Percentiles rank a stretch among this genome's conserved stretches.
Conservation (phyloP, 2,329 filamentous ascomycete species). For the Alternaria sp. region DNA sequence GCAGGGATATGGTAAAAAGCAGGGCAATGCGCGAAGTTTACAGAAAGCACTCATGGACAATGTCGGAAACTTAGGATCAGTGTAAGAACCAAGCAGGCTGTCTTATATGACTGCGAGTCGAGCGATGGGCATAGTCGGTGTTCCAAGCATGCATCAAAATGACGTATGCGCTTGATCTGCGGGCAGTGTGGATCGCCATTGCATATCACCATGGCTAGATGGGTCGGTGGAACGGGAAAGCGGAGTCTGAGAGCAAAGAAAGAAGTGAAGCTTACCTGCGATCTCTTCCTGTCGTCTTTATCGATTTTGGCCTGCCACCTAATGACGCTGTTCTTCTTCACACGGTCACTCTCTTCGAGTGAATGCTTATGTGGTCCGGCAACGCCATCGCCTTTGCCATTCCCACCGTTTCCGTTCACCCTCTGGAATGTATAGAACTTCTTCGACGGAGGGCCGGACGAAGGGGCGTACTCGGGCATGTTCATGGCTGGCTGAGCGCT, state of each 20-base stretch:
- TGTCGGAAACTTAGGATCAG: not conserved
- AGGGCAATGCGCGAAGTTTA: not conserved
- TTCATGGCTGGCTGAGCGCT: conserved; percentile 16
- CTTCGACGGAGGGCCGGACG: conserved; percentile 15
- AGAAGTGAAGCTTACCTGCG: conserved; percentile 34
- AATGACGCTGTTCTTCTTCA: conserved; percentile 81
- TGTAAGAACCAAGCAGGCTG: not conserved
- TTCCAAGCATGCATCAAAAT: conserved; percentile 16
- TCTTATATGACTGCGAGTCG: not conserved
- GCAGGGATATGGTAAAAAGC: not conserved
- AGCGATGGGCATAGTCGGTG: not conserved
- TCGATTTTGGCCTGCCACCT: conserved; percentile 68
- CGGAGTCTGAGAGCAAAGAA: not conserved
- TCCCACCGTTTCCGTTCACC: conserved; percentile 77
- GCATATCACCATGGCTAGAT: conserved; percentile 2
- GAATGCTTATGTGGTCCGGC: conserved; percentile 77
- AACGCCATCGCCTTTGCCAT: conserved; percentile 73
- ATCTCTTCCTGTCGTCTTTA: conserved; percentile 67
- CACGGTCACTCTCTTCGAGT: conserved; percentile 74
- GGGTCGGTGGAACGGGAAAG: conserved; percentile 2
- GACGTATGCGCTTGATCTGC: conserved; percentile 14
- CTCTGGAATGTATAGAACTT: conserved; percentile 73
- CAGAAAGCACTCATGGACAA: conserved; percentile 11
- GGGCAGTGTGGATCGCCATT: conserved; percentile 2
- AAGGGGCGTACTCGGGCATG: conserved; percentile 21